Evolutionary conservation across 345 rosid species (phyloP).

Genomic region (Populus ilicifolia): DNA sequence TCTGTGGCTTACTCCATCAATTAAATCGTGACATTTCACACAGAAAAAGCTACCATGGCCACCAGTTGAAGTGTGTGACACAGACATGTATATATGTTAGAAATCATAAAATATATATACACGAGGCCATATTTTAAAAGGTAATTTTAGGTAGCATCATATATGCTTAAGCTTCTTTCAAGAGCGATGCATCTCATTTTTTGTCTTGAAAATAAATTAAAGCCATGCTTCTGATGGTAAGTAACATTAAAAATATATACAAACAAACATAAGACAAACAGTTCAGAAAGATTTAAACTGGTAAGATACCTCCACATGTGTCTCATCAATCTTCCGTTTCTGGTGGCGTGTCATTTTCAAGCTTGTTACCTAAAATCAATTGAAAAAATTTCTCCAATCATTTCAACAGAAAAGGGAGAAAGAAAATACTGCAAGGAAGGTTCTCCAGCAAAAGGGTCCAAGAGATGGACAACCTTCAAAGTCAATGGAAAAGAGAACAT

Average conservation of each 20-base stretch:
- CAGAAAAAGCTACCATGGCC: background rate
- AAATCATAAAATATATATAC: background rate
- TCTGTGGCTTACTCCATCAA: background rate
- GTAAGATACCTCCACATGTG: constrained; percentile 73
- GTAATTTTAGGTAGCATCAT: background rate
- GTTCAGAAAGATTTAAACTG: background rate
- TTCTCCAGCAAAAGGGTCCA: background rate
- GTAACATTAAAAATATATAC: background rate
- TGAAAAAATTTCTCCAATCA: background rate
- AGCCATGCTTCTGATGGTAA: background rate
- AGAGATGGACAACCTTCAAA: background rate
- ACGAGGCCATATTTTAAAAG: background rate
- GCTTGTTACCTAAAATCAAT: constrained; percentile 64
- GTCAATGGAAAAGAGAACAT: background rate
- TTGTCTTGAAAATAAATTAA: background rate
- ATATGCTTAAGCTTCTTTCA: background rate
- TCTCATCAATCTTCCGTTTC: constrained; percentile 95
- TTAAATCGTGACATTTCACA: background rate
- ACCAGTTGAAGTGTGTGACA: background rate
- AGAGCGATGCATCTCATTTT: background rate
- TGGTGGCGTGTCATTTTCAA: constrained; percentile 98
- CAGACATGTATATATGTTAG: background rate
- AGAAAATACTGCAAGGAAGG: background rate
- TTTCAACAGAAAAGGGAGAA: background rate
- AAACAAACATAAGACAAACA: background rate